Evolutionary conservation across 2,329 filamentous ascomycete genomes (phyloP).

Genomic region (Cladophialophora chaetospira): DNA sequence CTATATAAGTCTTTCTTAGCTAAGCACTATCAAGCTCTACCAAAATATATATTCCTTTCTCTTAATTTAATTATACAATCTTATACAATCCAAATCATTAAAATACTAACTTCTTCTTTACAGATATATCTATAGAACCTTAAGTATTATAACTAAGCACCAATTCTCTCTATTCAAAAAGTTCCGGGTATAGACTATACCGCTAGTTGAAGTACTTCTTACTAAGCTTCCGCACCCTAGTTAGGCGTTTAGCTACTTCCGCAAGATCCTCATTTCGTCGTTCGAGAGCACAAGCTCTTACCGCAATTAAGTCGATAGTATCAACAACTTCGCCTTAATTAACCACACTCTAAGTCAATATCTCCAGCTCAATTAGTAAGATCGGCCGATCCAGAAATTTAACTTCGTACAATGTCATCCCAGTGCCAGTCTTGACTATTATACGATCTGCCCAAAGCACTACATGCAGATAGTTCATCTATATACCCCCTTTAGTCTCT

Average conservation of each 20-base stretch:
- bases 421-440: background rate
- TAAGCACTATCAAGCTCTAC: background rate
- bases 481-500: background rate
- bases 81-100: background rate
- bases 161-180: background rate
- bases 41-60: background rate
- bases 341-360: background rate
- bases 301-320: background rate
- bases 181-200: background rate
- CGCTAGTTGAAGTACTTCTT: background rate
- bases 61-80: background rate
- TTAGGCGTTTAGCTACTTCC: background rate
- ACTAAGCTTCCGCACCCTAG: background rate
- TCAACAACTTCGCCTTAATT: background rate
- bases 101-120: conserved; percentile 1
- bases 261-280: background rate
- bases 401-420: background rate
- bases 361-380: background rate
- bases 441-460: background rate
- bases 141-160: background rate
- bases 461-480: background rate
- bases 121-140: background rate
- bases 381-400: background rate
- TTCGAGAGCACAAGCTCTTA: background rate
- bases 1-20: background rate